Evolutionary conservation across 140 eudicot genomes (phyloP).

Genomic region (Cichorium intybus): DNA sequence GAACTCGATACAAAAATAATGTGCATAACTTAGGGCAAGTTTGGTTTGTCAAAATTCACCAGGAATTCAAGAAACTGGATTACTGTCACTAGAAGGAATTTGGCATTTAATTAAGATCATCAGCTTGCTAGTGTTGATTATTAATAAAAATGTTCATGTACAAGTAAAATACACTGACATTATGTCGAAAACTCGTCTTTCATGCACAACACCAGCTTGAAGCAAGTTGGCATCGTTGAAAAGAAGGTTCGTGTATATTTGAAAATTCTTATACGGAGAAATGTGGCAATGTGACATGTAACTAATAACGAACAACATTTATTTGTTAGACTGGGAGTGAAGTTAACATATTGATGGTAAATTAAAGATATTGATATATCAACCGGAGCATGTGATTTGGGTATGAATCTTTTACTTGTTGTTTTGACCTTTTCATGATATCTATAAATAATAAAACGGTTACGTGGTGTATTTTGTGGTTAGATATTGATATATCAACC

Average conservation of each 20-base stretch:
- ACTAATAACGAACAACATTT: background rate
- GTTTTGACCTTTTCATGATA: background rate
- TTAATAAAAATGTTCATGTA: too few species aligned
- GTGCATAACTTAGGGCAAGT: background rate
- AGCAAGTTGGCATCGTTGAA: background rate
- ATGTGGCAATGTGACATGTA: background rate
- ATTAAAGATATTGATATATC: background rate
- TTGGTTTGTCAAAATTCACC: too few species aligned
- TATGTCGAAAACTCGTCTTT: background rate
- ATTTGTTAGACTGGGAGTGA: background rate
- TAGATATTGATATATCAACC: too few species aligned
- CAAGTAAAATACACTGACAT: too few species aligned
- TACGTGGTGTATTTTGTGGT: background rate
- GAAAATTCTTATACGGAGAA: background rate
- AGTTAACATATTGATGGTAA: background rate
- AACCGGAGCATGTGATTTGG: conserved; percentile 28
- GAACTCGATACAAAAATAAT: background rate
- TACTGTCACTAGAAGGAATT: background rate
- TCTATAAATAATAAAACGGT: background rate
- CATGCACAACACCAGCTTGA: background rate
- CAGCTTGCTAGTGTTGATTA: too few species aligned
- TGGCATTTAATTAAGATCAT: too few species aligned
- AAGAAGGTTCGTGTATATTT: background rate
- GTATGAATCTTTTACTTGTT: background rate
- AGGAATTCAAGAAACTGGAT: too few species aligned